phyloP scores from a whole-genome alignment of 345 rosid species.

The Acer saccharum region DNA sequence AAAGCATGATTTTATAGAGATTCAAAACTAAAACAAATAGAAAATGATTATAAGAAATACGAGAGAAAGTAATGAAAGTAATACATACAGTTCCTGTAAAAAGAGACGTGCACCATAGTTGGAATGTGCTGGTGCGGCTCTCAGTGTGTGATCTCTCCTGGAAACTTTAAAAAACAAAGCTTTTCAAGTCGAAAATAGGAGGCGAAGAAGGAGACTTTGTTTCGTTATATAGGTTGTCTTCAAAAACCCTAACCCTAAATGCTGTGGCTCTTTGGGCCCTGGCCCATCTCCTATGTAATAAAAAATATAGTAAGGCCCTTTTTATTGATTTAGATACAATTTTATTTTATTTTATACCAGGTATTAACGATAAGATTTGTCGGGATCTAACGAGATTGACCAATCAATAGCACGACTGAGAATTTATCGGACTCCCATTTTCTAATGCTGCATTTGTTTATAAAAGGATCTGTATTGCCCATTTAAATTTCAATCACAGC shows the following conservation, averaged over 20 bases:
- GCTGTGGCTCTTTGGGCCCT: background rate
- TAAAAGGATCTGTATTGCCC: no score
- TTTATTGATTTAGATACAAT: no score
- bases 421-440: no score
- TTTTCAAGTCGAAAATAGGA: background rate
- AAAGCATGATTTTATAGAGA: background rate
- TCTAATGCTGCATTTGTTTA: no score
- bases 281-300: background rate
- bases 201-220: background rate
- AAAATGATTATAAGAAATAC: background rate
- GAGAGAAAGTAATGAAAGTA: background rate
- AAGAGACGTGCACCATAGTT: conserved; percentile 23
- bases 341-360: no score
- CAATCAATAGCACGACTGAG: no score
- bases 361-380: no score
- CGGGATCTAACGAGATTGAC: no score
- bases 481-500: no score
- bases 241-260: conserved; percentile 22
- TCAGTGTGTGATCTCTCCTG: conserved; percentile 8
- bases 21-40: background rate
- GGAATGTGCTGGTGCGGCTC: background rate
- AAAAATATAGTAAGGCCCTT: no score
- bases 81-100: conserved; percentile 20
- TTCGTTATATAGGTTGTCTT: background rate
- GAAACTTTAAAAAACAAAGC: background rate